Conservation (phyloP, 805 yeast species). For the Kluyveromyces wickerhamii region DNA sequence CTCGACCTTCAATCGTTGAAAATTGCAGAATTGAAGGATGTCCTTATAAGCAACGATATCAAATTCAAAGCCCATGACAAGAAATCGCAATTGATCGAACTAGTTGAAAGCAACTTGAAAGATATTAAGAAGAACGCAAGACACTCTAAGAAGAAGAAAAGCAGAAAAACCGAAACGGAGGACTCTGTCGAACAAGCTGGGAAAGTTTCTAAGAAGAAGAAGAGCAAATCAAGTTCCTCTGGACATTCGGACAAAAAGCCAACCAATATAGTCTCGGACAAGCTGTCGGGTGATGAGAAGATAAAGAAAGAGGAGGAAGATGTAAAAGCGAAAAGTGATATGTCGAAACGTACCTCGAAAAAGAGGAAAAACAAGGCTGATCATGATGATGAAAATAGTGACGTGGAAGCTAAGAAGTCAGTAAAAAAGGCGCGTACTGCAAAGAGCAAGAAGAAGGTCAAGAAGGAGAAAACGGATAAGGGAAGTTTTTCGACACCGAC, state of each 20-base stretch:
- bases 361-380: conserved; percentile 8
- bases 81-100: conserved; percentile 53
- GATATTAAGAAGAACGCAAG: conserved; percentile 1
- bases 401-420: conserved; percentile 8
- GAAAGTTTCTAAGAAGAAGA: conserved; percentile 25
- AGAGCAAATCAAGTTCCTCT: conserved; percentile 1
- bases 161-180: conserved; percentile 1
- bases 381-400: conserved; percentile 8
- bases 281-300: conserved; percentile 6
- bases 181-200: conserved; percentile 33
- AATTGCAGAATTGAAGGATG: conserved; percentile 61
- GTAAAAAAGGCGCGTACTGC: conserved; percentile 4
- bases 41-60: conserved; percentile 58
- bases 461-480: conserved; percentile 10
- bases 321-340: conserved; percentile 13
- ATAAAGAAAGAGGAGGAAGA: conserved; percentile 7
- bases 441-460: conserved; percentile 5
- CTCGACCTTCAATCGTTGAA: conserved; percentile 62
- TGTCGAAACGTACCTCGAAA: conserved; percentile 9
- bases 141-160: too few relatives aligned
- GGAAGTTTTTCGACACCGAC: conserved; percentile 9
- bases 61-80: conserved; percentile 53
- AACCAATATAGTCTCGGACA: not conserved
- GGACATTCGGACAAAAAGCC: not conserved
- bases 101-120: conserved; percentile 38